Conservation (phyloP, 495 filamentous ascomycete genomes). For the Letharia columbiana region DNA sequence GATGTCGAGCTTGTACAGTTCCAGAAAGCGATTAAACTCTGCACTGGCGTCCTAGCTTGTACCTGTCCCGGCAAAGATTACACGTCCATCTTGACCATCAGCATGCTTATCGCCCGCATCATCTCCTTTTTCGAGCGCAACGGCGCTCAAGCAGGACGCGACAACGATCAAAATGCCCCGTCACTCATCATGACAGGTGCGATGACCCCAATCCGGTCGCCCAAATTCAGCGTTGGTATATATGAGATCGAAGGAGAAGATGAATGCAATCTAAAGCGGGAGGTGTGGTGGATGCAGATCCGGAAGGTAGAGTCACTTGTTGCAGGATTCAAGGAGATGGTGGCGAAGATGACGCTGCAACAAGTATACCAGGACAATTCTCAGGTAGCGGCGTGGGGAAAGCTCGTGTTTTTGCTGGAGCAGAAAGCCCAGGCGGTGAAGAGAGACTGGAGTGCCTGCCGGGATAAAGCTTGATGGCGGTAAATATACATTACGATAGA, state of each 20-base stretch:
- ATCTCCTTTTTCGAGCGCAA: neutral
- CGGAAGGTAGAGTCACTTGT: neutral
- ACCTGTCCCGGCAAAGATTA: neutral
- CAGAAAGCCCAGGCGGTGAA: neutral
- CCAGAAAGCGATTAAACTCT: neutral
- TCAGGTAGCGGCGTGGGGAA: neutral
- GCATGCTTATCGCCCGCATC: neutral
- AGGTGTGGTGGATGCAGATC: constrained; percentile 1
- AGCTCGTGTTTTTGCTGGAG: neutral
- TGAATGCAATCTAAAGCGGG: neutral
- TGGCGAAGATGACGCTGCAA: neutral
- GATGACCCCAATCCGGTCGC: neutral
- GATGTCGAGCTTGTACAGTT: neutral
- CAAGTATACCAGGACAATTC: neutral
- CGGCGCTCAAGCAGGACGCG: neutral
- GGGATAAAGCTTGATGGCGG: neutral
- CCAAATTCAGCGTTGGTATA: neutral
- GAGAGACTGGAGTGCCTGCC: neutral
- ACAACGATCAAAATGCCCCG: neutral
- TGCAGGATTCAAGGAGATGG: neutral
- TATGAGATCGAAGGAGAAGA: neutral
- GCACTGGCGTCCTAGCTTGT: neutral
- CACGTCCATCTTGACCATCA: neutral
- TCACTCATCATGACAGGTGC: neutral
- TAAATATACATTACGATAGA: neutral